Evolutionary conservation across 495 filamentous ascomycete genomes (phyloP).

Genomic region (Cairneyella variabilis): DNA sequence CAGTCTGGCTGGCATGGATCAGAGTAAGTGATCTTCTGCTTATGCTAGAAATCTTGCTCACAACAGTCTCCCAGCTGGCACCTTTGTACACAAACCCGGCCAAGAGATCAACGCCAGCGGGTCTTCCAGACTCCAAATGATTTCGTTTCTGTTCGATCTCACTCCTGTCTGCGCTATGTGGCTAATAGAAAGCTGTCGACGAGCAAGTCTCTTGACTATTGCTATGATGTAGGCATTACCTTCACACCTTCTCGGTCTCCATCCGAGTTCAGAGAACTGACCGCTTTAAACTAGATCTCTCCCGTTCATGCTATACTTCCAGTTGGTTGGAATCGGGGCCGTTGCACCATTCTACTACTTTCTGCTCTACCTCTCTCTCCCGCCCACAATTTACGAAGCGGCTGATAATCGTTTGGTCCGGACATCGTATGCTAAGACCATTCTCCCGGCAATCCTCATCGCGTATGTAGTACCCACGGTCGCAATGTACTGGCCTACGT

Average conservation of each 20-base stretch:
- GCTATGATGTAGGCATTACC: not conserved
- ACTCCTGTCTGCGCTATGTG: conserved; percentile 4
- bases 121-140: not conserved
- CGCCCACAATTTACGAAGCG: conserved; percentile 21
- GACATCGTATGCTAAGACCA: conserved; percentile 23
- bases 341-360: conserved; percentile 37
- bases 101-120: not conserved
- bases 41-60: not conserved
- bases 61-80: too few relatives aligned
- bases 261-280: not conserved
- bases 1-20: not conserved
- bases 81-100: not conserved
- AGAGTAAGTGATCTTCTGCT: not conserved
- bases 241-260: not conserved
- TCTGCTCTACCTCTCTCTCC: conserved; percentile 27
- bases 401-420: conserved; percentile 28
- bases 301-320: conserved; percentile 29
- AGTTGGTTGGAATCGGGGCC: conserved; percentile 30
- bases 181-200: conserved; percentile 11
- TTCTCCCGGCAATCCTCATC: conserved; percentile 31
- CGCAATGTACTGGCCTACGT: conserved; percentile 25
- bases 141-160: conserved; percentile 12
- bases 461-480: conserved; percentile 31
- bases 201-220: conserved; percentile 7
- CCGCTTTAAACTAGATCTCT: conserved; percentile 17